Evolutionary conservation across 306 rosid species (phyloP).

Genomic region (Pachyrhizus erosus): DNA sequence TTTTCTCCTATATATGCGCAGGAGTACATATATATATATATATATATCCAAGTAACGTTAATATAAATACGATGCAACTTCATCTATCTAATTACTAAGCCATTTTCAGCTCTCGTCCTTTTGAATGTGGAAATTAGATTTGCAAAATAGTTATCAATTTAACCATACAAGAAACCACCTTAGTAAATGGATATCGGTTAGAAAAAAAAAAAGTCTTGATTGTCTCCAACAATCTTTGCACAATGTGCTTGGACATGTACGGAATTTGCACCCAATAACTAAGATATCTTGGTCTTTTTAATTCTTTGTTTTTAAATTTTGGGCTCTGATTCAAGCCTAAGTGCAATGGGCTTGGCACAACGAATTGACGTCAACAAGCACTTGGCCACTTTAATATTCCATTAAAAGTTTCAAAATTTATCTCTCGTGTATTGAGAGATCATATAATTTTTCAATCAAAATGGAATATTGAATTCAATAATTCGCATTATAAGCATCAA

Average conservation of each 20-base stretch:
- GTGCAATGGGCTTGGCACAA: not conserved
- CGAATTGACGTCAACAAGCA: constrained; percentile 31
- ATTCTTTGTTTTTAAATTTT: not conserved
- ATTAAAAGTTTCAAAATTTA: not conserved
- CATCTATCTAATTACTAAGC: too few species aligned
- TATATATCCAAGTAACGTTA: too few species aligned
- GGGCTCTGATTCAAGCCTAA: constrained; percentile 16
- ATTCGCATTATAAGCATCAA: not conserved
- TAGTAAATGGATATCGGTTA: too few species aligned
- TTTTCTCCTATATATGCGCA: too few species aligned
- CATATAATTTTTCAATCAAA: not conserved
- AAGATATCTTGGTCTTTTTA: not conserved
- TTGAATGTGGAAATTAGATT: not conserved
- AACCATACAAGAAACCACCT: constrained; percentile 24
- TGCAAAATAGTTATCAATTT: not conserved
- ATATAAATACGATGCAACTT: too few species aligned
- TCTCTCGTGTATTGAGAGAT: not conserved
- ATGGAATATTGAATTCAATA: not conserved
- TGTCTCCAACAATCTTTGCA: constrained; percentile 47
- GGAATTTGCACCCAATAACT: not conserved
- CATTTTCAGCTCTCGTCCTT: too few species aligned
- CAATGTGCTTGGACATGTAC: constrained; percentile 5
- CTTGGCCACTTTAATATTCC: not conserved
- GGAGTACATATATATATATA: too few species aligned
- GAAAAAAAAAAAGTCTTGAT: too few species aligned